phyloP scores from a whole-genome alignment of 148 eudicot species.

The Nepenthes gracilis region DNA sequence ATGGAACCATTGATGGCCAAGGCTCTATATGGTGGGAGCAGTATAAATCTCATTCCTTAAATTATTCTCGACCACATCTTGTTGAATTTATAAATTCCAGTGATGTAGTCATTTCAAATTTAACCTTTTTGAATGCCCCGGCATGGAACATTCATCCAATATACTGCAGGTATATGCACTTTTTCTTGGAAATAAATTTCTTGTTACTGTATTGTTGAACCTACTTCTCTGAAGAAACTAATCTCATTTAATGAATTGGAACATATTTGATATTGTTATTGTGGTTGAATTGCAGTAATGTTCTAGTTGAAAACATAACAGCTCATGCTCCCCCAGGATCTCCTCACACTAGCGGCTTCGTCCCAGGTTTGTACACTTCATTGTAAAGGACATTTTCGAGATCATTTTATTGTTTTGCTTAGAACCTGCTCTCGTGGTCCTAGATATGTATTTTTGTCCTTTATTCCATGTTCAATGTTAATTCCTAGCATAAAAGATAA shows the following conservation, averaged over 20 bases:
- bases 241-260: too few species aligned
- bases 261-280: too few species aligned
- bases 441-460: too few species aligned
- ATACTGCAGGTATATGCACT: conserved; percentile 44
- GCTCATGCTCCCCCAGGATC: conserved; percentile 30
- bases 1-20: conserved; percentile 68
- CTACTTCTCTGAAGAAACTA: background rate
- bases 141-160: conserved; percentile 55
- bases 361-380: conserved; percentile 32
- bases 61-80: conserved; percentile 51
- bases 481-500: too few species aligned
- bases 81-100: conserved; percentile 43
- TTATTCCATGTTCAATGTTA: too few species aligned
- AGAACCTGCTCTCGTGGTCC: too few species aligned
- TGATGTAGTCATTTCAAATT: conserved; percentile 43
- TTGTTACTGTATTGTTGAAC: too few species aligned
- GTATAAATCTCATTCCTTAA: conserved; percentile 31
- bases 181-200: background rate
- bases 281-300: conserved; percentile 22
- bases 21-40: conserved; percentile 74
- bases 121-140: conserved; percentile 57
- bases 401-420: background rate
- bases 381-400: background rate
- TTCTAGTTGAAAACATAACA: conserved; percentile 42
- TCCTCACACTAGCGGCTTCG: conserved; percentile 43